Percentiles rank a stretch among this genome's conserved stretches.
phyloP scores from a whole-genome alignment of 2,329 filamentous ascomycete genomes.

The Aspergillus uvarum region DNA sequence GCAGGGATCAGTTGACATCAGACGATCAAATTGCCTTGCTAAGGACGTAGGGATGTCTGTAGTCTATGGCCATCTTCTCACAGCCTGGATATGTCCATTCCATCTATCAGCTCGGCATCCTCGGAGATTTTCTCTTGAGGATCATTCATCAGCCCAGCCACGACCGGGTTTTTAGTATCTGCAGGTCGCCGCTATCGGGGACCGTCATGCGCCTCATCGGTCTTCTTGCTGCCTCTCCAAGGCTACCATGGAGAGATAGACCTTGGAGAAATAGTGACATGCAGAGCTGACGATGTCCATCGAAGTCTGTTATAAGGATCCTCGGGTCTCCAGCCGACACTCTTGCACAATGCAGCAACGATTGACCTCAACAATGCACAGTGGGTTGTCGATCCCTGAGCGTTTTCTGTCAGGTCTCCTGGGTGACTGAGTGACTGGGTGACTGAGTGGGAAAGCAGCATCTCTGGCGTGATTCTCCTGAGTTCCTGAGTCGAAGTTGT shows the following conservation, averaged over 20 bases:
- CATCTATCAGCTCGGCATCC: constrained; percentile 4
- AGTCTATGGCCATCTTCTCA: background rate
- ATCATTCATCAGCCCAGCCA: constrained; percentile 2
- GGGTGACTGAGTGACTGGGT: background rate
- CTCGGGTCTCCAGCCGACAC: background rate
- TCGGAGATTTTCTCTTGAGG: constrained; percentile 7
- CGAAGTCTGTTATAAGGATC: constrained; percentile 8
- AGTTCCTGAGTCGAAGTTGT: background rate
- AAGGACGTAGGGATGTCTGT: background rate
- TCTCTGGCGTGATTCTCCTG: constrained; percentile 2
- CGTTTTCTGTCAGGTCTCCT: constrained; percentile 22
- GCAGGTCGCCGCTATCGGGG: background rate
- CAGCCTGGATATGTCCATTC: constrained; percentile 4
- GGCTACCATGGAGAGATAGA: background rate
- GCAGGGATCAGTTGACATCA: background rate
- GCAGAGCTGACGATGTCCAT: background rate
- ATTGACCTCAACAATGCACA: constrained; percentile 10
- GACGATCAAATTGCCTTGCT: background rate
- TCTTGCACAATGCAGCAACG: constrained; percentile 19
- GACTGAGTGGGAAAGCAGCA: background rate
- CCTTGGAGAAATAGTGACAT: background rate
- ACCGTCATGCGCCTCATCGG: background rate
- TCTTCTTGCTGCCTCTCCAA: background rate
- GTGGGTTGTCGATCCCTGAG: constrained; percentile 22
- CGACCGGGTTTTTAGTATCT: background rate